Percentiles rank a stretch among this genome's conserved stretches.
Conservation (phyloP, 208 protist species). For the Trypanosomatidae sp. region DNA sequence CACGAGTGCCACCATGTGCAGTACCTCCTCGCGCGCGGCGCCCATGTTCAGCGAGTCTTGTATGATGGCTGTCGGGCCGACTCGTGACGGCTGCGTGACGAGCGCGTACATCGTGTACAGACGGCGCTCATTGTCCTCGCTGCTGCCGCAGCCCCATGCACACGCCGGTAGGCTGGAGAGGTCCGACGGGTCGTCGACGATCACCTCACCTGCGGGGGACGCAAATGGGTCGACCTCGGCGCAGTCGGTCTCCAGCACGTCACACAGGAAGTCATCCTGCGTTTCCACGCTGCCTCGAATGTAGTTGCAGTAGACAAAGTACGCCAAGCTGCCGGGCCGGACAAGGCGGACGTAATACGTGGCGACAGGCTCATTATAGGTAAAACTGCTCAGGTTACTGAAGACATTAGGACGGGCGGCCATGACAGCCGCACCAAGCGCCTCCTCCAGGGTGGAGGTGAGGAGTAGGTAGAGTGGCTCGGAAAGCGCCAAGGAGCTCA, state of each 20-base stretch:
- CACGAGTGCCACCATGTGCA: constrained; percentile 62
- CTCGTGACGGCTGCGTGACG: constrained; percentile 23
- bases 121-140: constrained; percentile 58
- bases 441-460: constrained; percentile 63
- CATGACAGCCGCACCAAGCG: constrained; percentile 51
- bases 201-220: constrained; percentile 49
- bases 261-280: constrained; percentile 71
- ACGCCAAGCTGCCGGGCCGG: constrained; percentile 51
- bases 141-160: constrained; percentile 62
- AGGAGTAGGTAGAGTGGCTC: constrained; percentile 61
- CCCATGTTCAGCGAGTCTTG: constrained; percentile 56
- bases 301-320: constrained; percentile 65
- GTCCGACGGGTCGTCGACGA: constrained; percentile 29
- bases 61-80: constrained; percentile 33
- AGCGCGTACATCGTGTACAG: constrained; percentile 77
- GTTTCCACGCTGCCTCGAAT: constrained; percentile 52
- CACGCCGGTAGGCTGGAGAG: constrained; percentile 55
- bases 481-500: constrained; percentile 9
- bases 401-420: constrained; percentile 69
- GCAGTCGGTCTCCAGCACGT: constrained; percentile 71
- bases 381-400: constrained; percentile 40
- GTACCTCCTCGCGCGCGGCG: constrained; percentile 55
- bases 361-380: constrained; percentile 25
- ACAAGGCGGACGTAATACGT: constrained; percentile 68
- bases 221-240: constrained; percentile 70